phyloP scores from a whole-genome alignment of 2,329 filamentous ascomycete genomes.

The Talaromyces sp. region DNA sequence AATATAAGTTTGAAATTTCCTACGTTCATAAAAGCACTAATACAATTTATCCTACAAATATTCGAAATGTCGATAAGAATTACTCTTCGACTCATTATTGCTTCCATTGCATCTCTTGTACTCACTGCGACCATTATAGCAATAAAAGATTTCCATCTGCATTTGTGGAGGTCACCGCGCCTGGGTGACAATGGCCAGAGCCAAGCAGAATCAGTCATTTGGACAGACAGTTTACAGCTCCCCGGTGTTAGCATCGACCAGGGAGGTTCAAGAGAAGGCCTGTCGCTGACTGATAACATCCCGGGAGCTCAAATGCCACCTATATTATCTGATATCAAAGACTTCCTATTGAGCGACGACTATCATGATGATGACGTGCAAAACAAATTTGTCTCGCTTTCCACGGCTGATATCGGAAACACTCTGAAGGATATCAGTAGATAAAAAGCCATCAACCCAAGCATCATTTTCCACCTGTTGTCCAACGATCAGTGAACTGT shows the following conservation, averaged over 20 bases:
- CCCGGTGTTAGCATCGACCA: not conserved
- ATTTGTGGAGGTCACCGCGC: not conserved
- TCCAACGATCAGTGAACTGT: constrained; percentile 5
- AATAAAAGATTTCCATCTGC: not conserved
- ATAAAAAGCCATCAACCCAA: not conserved
- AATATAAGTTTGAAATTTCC: too few species aligned
- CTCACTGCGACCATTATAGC: constrained; percentile 6
- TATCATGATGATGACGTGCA: not conserved
- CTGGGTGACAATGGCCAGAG: not conserved
- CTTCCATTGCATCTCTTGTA: constrained; percentile 1
- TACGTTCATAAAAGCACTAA: too few species aligned
- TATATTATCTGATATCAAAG: not conserved
- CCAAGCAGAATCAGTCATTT: not conserved
- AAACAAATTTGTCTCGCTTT: too few species aligned
- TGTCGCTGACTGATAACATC: not conserved
- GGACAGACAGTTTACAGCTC: not conserved
- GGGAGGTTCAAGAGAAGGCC: not conserved
- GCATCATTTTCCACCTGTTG: not conserved
- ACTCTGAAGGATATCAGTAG: not conserved
- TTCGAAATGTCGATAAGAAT: not conserved
- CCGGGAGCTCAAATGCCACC: not conserved
- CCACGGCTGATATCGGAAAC: not conserved
- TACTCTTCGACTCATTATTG: not conserved
- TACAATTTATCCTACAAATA: too few species aligned
- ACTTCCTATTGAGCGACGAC: not conserved